Percentiles rank a stretch among this genome's conserved stretches.
Conservation (phyloP, 257 asterid species). For the Linderniella brevidens region DNA sequence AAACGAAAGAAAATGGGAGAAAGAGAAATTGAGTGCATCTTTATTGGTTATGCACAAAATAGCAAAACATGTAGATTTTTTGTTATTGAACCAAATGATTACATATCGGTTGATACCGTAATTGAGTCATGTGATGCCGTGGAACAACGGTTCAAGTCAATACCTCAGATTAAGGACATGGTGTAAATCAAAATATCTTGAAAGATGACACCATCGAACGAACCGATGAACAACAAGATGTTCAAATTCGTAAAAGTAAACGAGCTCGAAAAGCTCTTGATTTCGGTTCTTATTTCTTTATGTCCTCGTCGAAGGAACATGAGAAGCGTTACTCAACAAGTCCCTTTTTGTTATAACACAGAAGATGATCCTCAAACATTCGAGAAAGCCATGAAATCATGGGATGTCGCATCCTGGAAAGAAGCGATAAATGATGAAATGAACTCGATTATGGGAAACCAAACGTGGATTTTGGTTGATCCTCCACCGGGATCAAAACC, state of each 20-base stretch:
- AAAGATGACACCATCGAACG: too few species aligned
- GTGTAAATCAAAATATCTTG: too few species aligned
- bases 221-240: too few species aligned
- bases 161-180: too few species aligned
- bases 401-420: neutral
- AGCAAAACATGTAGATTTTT: neutral
- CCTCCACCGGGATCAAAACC: neutral
- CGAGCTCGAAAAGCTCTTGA: too few species aligned
- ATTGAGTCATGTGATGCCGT: slow-evolving; percentile 2
- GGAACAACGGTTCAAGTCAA: too few species aligned
- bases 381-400: neutral
- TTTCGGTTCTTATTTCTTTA: neutral
- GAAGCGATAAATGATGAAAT: neutral
- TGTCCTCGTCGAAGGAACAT: neutral
- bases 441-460: neutral
- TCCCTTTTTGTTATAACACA: neutral
- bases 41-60: slow-evolving; percentile 3
- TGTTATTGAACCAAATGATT: neutral
- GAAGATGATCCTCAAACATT: neutral
- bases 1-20: neutral
- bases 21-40: neutral
- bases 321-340: neutral
- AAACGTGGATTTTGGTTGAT: neutral
- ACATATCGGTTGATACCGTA: neutral
- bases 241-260: too few species aligned